Evolutionary conservation across 140 eudicot genomes (phyloP).

Genomic region (Oenanthe javanica): DNA sequence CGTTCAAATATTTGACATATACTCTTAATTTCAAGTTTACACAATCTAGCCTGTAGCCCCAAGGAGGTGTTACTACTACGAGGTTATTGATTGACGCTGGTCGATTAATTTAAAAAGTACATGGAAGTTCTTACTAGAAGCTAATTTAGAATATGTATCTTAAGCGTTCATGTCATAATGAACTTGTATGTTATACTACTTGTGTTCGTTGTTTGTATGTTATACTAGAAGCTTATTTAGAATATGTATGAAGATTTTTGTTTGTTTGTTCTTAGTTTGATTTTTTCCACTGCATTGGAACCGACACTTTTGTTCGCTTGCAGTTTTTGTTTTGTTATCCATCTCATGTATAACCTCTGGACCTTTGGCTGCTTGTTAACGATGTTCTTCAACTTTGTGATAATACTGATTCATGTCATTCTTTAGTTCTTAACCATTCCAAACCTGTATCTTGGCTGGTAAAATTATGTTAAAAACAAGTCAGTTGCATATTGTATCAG

Average conservation of each 20-base stretch:
- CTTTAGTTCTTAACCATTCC: neutral
- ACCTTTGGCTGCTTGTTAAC: neutral
- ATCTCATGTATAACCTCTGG: neutral
- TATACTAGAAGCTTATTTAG: slow-evolving; percentile 16
- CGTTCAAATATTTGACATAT: neutral
- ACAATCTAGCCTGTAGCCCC: neutral
- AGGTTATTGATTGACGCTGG: slow-evolving; percentile 9
- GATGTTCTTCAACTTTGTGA: neutral
- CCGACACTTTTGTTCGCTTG: neutral
- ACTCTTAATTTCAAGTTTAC: neutral
- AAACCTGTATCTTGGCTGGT: neutral
- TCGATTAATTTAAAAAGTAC: neutral
- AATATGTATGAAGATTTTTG: slow-evolving; percentile 18
- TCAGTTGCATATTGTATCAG: neutral
- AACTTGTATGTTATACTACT: slow-evolving; percentile 26
- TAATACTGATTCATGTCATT: neutral
- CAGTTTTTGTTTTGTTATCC: neutral
- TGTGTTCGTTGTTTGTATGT: slow-evolving; percentile 1
- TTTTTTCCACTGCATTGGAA: neutral
- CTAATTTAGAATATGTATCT: slow-evolving; percentile 31
- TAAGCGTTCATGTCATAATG: slow-evolving; percentile 25
- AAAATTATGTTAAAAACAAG: neutral
- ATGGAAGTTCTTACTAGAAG: slow-evolving; percentile 9
- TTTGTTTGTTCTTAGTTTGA: neutral
- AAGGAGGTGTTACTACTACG: neutral